Percentiles rank a stretch among this genome's conserved stretches.
These are phyloP conservation scores for Camelina neglecta DNA, from an alignment of 345 rosid species.

Conservation along the genomic window DNA sequence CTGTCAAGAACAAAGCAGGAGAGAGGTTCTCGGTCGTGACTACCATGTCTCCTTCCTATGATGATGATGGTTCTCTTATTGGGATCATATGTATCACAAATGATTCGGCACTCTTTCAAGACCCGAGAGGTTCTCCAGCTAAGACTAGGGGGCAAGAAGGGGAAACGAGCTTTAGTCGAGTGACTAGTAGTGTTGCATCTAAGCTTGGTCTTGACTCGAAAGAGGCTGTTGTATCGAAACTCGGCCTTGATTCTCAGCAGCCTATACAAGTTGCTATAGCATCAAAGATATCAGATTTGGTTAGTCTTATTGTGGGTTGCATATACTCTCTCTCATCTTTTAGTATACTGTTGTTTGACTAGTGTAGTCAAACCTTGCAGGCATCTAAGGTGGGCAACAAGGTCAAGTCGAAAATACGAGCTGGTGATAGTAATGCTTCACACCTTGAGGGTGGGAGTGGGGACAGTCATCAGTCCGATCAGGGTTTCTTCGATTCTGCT, in stretches of 20 bases:
- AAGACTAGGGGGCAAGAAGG: conserved; percentile 51
- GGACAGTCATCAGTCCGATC: conserved; percentile 75
- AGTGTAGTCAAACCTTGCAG: conserved; percentile 50
- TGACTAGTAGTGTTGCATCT: conserved; percentile 40
- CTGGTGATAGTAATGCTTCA: conserved; percentile 53
- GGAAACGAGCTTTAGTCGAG: conserved; percentile 58
- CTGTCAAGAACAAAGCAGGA: conserved; percentile 77
- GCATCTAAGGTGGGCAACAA: conserved; percentile 83
- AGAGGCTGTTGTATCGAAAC: conserved; percentile 47
- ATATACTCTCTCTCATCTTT: not conserved
- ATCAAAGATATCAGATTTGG: conserved; percentile 87
- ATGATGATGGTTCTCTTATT: conserved; percentile 74
- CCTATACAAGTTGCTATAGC: conserved; percentile 88
- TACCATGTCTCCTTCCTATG: conserved; percentile 80
- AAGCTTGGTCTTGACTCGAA: conserved; percentile 82
- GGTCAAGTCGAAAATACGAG: conserved; percentile 77
- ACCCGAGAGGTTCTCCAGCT: conserved; percentile 38
- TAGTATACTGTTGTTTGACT: conserved; percentile 39
- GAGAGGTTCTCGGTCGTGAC: conserved; percentile 64
- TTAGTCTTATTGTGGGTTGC: conserved; percentile 44
- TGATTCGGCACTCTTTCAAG: conserved; percentile 67
- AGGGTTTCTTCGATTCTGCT: conserved; percentile 65
- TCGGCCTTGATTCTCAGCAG: conserved; percentile 92
- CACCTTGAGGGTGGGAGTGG: conserved; percentile 79
- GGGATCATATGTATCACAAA: conserved; percentile 83